Conservation (phyloP, 208 protist genomes). For the Leptomonas seymouri region DNA sequence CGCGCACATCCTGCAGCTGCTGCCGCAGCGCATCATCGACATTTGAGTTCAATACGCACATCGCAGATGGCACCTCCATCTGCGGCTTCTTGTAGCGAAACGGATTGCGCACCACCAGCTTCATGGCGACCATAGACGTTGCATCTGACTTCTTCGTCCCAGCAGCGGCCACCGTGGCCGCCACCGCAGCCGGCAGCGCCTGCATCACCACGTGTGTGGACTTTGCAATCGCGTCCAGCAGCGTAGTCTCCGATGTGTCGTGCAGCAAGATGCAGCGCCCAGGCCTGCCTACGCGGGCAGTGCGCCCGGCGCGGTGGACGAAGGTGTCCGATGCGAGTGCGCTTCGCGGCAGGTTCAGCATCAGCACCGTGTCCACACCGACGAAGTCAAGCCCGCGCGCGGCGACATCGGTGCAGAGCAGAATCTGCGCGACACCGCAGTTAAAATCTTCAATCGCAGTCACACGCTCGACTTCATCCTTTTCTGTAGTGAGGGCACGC, state of each 20-base stretch:
- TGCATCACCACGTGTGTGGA: constrained; percentile 71
- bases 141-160: neutral
- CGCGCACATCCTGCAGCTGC: constrained; percentile 31
- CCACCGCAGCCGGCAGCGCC: constrained; percentile 31
- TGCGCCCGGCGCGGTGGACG: constrained; percentile 96
- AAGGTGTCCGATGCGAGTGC: constrained; percentile 92
- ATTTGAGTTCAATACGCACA: constrained; percentile 63
- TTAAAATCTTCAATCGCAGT: constrained; percentile 88
- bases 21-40: constrained; percentile 31
- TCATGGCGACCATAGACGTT: constrained; percentile 22
- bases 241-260: constrained; percentile 44
- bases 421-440: constrained; percentile 54
- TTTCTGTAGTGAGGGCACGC: constrained; percentile 48
- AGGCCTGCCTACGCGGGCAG: constrained; percentile 87
- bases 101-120: constrained; percentile 71
- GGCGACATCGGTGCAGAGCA: constrained; percentile 96
- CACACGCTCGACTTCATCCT: constrained; percentile 78
- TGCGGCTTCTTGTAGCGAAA: constrained; percentile 65
- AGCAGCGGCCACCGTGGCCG: constrained; percentile 6
- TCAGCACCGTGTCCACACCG: constrained; percentile 94
- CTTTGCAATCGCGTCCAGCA: constrained; percentile 63
- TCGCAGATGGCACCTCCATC: constrained; percentile 56
- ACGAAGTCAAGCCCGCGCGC: constrained; percentile 96
- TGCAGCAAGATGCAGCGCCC: constrained; percentile 93
- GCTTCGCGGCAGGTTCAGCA: constrained; percentile 93